Evolutionary conservation across 495 filamentous ascomycete genomes (phyloP).

Genomic region (Penicillium simplicissimum): DNA sequence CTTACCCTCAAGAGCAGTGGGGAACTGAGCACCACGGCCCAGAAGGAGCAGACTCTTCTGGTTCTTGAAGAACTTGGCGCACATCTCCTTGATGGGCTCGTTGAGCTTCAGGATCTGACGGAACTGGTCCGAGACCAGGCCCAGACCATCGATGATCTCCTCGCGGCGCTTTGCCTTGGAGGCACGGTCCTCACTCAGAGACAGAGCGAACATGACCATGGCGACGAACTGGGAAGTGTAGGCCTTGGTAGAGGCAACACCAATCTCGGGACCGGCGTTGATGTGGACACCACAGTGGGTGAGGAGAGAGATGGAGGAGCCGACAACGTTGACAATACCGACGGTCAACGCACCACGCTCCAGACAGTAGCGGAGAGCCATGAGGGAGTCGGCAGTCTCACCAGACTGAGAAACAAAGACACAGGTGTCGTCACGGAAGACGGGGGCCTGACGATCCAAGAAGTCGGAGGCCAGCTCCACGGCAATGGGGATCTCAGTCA

Average conservation of each 20-base stretch:
- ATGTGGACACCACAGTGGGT: conserved; percentile 99
- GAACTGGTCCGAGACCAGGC: conserved; percentile 86
- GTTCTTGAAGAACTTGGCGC: conserved; percentile 86
- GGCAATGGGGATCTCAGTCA: conserved; percentile 95
- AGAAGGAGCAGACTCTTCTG: conserved; percentile 94
- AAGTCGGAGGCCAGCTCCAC: conserved; percentile 98
- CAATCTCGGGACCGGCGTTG: conserved; percentile 97
- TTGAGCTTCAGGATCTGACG: conserved; percentile 86
- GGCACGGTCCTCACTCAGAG: conserved; percentile 90
- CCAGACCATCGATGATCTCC: conserved; percentile 94
- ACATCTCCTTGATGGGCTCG: conserved; percentile 89
- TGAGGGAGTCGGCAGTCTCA: conserved; percentile 96
- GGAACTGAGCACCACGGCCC: conserved; percentile 93
- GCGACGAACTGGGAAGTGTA: conserved; percentile 99
- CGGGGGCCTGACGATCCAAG: conserved; percentile 94
- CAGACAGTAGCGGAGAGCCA: conserved; percentile 95
- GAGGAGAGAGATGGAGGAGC: conserved; percentile 95
- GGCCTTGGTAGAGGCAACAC: conserved; percentile 97
- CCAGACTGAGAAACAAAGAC: conserved; percentile 99
- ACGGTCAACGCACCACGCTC: conserved; percentile 96
- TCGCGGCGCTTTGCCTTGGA: conserved; percentile 91
- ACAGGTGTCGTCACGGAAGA: conserved; percentile 99
- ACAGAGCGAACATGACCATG: conserved; percentile 99
- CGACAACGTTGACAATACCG: conserved; percentile 96
- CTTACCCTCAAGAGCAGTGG: conserved; percentile 90